phyloP scores from a whole-genome alignment of 139 green algal species.

The Chlamydomonas schloesseri region DNA sequence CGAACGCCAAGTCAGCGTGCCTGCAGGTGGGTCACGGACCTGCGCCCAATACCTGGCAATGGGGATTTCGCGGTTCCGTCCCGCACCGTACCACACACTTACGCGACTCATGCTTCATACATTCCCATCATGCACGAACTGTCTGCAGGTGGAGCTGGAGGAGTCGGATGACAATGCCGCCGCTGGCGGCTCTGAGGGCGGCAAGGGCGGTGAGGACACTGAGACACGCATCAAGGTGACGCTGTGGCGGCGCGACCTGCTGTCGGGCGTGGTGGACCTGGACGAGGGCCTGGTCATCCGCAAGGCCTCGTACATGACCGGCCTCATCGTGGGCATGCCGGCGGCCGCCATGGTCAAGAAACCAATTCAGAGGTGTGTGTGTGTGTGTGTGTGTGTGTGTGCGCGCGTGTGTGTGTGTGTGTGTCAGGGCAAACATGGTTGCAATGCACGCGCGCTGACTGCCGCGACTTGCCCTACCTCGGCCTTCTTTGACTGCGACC shows the following conservation, averaged over 20 bases:
- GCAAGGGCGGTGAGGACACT: background rate
- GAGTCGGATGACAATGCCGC: background rate
- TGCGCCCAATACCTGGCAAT: no score
- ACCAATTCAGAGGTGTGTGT: slow-evolving; percentile 17
- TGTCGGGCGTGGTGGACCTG: slow-evolving; percentile 39
- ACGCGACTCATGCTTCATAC: no score
- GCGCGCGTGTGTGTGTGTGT: background rate
- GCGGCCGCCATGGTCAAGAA: slow-evolving; percentile 19
- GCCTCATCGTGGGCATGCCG: slow-evolving; percentile 37
- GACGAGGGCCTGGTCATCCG: slow-evolving; percentile 43
- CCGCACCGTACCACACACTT: no score
- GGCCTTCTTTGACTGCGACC: no score
- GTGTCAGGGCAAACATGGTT: background rate
- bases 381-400: no score
- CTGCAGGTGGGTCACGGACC: slow-evolving; percentile 20
- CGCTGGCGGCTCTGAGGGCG: background rate
- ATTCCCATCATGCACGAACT: background rate
- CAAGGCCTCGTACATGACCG: slow-evolving; percentile 11
- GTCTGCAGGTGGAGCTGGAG: background rate
- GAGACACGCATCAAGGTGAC: background rate
- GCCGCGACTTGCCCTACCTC: no score
- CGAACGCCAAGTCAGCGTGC: background rate
- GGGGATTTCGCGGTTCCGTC: no score
- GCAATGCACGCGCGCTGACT: no score
- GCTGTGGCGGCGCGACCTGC: slow-evolving; percentile 50